Conservation (phyloP, 2,329 filamentous ascomycete species). For the Hypoxylon sp. region DNA sequence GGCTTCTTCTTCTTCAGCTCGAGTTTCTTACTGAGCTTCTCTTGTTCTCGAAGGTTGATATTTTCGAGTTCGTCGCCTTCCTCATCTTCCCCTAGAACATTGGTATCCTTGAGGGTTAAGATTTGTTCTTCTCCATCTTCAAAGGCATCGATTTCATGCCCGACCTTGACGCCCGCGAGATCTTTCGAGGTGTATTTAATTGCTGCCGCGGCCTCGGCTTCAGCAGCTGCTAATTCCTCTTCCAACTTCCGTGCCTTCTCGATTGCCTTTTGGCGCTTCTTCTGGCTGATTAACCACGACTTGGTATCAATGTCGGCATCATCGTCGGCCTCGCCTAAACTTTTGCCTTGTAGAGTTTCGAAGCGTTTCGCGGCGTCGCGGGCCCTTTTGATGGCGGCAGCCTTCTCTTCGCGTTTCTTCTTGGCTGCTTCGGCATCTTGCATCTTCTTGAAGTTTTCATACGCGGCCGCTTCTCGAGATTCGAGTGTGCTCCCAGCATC, state of each 20-base stretch:
- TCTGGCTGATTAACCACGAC: conserved; percentile 88
- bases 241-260: conserved; percentile 79
- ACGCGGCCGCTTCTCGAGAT: conserved; percentile 77
- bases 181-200: conserved; percentile 85
- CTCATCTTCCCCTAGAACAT: conserved; percentile 82
- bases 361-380: conserved; percentile 85
- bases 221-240: conserved; percentile 82
- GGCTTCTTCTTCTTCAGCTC: conserved; percentile 91
- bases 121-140: conserved; percentile 88
- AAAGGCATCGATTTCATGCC: conserved; percentile 85
- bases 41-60: conserved; percentile 76
- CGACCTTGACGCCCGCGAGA: conserved; percentile 90
- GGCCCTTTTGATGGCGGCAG: conserved; percentile 87
- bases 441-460: conserved; percentile 77
- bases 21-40: conserved; percentile 80
- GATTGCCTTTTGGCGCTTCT: conserved; percentile 94
- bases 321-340: conserved; percentile 81
- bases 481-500: conserved; percentile 86
- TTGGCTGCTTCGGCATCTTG: conserved; percentile 81
- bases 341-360: conserved; percentile 82
- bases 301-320: conserved; percentile 80
- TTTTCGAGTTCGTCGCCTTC: conserved; percentile 94
- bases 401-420: conserved; percentile 81
- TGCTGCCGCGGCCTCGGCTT: conserved; percentile 73
- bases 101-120: conserved; percentile 92